Conservation (phyloP, 805 yeast genomes). For the Lachancea mirantina region DNA sequence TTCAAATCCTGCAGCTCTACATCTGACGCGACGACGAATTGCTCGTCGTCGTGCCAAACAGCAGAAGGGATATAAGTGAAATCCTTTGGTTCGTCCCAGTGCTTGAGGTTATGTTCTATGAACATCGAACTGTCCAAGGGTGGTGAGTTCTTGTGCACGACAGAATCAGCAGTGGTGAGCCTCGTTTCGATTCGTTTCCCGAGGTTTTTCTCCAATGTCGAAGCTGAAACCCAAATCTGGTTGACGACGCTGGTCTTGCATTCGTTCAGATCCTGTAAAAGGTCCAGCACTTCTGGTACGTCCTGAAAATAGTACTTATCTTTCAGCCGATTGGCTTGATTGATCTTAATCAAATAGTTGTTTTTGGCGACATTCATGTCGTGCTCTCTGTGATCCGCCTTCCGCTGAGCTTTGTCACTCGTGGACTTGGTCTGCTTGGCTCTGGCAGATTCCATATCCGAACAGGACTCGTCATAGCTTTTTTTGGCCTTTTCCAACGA, state of each 20-base stretch:
- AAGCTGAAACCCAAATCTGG: constrained; percentile 56
- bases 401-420: constrained; percentile 41
- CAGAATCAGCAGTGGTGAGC: constrained; percentile 44
- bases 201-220: constrained; percentile 50
- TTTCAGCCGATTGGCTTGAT: constrained; percentile 80
- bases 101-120: constrained; percentile 70
- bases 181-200: constrained; percentile 38
- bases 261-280: constrained; percentile 78
- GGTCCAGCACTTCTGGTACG: constrained; percentile 81
- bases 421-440: constrained; percentile 59
- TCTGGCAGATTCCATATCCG: constrained; percentile 71
- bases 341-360: constrained; percentile 69
- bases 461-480: constrained; percentile 75
- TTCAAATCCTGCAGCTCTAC: constrained; percentile 53
- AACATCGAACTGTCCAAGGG: constrained; percentile 81
- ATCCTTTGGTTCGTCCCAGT: constrained; percentile 85
- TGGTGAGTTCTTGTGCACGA: constrained; percentile 65
- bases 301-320: constrained; percentile 92
- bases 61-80: constrained; percentile 80
- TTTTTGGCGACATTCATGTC: constrained; percentile 91
- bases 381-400: constrained; percentile 51
- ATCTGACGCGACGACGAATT: constrained; percentile 50
- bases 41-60: constrained; percentile 96
- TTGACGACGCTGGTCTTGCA: constrained; percentile 66
- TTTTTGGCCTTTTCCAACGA: constrained; percentile 43